Evolutionary conservation across 1,139 yeast species (phyloP), one percentile per base, ranked within the genome.

Genomic region (Lodderomyces parapsilosis): DNA sequence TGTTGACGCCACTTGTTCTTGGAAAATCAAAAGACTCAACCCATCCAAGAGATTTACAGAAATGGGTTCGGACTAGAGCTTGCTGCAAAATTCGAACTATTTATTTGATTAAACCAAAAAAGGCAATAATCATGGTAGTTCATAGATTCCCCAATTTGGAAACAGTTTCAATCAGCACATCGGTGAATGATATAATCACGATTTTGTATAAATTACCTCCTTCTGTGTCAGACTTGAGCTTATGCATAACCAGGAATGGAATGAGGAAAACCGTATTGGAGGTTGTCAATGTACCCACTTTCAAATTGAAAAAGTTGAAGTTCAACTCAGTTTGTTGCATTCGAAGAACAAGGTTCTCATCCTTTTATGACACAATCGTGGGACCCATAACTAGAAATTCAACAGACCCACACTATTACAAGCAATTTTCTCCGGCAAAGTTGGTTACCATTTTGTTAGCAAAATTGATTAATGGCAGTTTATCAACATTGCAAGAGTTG

Each of bases 1-100:
- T 49, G 1, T 40, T 54, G 17, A 38, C 40, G 19, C 57, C 58
- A 4, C 33, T 53, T 2, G 34, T 42, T 6, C 20, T 51, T 10
- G 36, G 19, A 14, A 19, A 22, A 4, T 4, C 35, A 6, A 5
- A 15, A 4, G 14, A 11, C n/a, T 31, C 14, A 15, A 38, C 23
- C 4, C 4, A 3, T 11, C 4, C n/a, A 4, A 17, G 31, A 11
- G 20, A 28, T 11, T 31, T 36, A 9, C 37, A 34, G 11, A 37
- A 36, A 15, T 28, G 34, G 15, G 17, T 23, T 9, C 18, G 30
- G 13, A 7, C n/a, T 15, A 20, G 36, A 27, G 18, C 15, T 18
- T 18, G 22, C 11, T 30, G 22, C 18, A 38, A 38, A 28, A 38
- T 42, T 9, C 14, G 23, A 9, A 14, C 36, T 11, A 13, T 42